Base-by-base conservation (phyloP, 805 yeast species). In the Candida koratica region DNA sequence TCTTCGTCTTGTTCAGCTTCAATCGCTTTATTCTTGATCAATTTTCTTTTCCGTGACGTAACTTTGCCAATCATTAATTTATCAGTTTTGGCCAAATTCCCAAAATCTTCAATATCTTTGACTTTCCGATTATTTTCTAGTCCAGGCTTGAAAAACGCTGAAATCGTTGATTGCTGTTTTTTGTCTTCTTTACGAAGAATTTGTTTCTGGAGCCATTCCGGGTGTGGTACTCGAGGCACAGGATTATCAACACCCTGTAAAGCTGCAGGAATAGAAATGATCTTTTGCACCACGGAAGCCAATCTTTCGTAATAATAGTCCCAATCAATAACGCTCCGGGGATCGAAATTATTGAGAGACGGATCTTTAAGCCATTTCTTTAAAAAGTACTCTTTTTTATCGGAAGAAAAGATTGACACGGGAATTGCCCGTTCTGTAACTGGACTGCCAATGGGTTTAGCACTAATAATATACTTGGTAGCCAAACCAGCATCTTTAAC, bases 351-450 rank as follows among this genome's bases (percentile, higher is more conserved):
- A 3, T 78, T 84, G 28, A 90, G 56, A 0, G 84, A 68, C 0
- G 84, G 78, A 48, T 90, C 95, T 39, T 77, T 71, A 25, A 89
- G 67, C 99, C 99, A 93, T 50, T 85, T 79, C 49, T 89, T 75
- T 52, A 93, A 60, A 52, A 76, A 93, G 28, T 73, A 73, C 41
- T 80, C 73, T 55, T 87, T 88, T 36, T 83, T 81, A 19, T 88
- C 96, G 0, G 97, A 81, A 0, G 96, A 83, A 55, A 93, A 94
- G 13, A 93, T 88, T 0, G 96, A 93, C 5, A 94, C 95, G 0
- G 99, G 99, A 29, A 93, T 72, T 0, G 99, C 98, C 46, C 99
- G 73, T 52, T 90, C 97, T 0, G 98, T 87, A 19, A 89, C 89
- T 0, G 98, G 96, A 1, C 95, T 82, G 28, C 81, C 82, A 14